Evolutionary conservation across 352 stramenopile species (phyloP), one percentile per base, ranked within the genome.

Genomic region (Salisapilia sapeloensis): DNA sequence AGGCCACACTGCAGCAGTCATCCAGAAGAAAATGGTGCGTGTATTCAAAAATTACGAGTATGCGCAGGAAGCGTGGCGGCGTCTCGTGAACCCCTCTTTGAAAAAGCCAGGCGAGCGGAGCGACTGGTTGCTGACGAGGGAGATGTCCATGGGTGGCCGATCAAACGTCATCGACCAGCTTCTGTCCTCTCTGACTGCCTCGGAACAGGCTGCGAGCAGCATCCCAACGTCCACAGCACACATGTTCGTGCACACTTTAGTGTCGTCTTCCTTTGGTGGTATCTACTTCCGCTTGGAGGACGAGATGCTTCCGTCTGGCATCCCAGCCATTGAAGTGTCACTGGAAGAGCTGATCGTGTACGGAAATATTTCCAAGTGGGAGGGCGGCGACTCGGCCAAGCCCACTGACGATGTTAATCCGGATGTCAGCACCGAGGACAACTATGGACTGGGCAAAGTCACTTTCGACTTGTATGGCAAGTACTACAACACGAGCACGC

Each of bases 11-110:
- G 48, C 62, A 13, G 38, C 56, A 12, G 43, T 74, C 4, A 61
- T 86, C 11, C 76, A 92, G 45, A 81, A 80, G 42, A 92, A 89
- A 42, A 85, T 92, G 67, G 66, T 92, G 5, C 70, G 76, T 25
- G 33, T 52, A 13, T 92, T 92, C 43, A 76, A 70, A 37, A 87
- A 79, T 44, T 89, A 77, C 17, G 76, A 92, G 10, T 92, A 83
- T 42, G 76, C 76, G 9, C 70, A 92, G 39, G 74, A 92, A 42
- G 67, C 76, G 16, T 92, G 76, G 76, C 67, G 59, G 35, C 57
- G 66, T 3, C 51, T 92, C 12, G 69, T 92, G 7, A 84, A 86
- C 21, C 76, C 70, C 14, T 67, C 56, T 20, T 37, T 92, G 6
- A 33, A 65, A 9, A 84, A 78, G 33, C 63, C 71, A 2, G 53